A percentile compares a stretch with the other conserved stretches of the same genome.
phyloP scores from a whole-genome alignment of 2,329 filamentous ascomycete genomes.

The Fusarium sp. region DNA sequence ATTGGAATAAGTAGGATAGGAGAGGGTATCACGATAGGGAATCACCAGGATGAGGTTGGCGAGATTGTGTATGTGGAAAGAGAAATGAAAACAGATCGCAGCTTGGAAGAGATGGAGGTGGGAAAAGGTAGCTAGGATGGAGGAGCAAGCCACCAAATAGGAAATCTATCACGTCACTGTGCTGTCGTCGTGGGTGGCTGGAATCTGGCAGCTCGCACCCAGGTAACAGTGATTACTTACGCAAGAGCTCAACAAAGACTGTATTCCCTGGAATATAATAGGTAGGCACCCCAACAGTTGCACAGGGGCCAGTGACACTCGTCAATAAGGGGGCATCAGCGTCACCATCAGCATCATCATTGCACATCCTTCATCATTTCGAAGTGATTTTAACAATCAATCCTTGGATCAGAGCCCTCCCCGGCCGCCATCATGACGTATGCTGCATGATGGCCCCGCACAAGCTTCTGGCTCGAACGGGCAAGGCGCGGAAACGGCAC shows the following conservation, averaged over 20 bases:
- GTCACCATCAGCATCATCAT: constrained; percentile 43
- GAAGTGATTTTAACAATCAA: constrained; percentile 35
- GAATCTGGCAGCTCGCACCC: constrained; percentile 31
- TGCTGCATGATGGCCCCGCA: constrained; percentile 34
- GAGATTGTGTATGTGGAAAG: constrained; percentile 8
- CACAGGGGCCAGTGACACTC: constrained; percentile 18
- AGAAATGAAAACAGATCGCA: constrained; percentile 27
- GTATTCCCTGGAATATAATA: constrained; percentile 9
- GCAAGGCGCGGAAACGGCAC: constrained; percentile 29
- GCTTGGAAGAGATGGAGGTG: constrained; percentile 16
- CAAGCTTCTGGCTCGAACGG: constrained; percentile 43
- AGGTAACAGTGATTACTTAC: constrained; percentile 29
- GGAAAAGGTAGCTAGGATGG: constrained; percentile 18
- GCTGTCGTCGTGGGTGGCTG: constrained; percentile 41
- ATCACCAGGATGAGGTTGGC: constrained; percentile 10
- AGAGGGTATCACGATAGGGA: constrained; percentile 13
- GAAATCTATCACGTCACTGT: constrained; percentile 50
- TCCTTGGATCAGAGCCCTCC: constrained; percentile 37
- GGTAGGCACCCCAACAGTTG: constrained; percentile 8
- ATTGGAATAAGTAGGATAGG: background rate
- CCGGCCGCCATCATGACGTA: constrained; percentile 46
- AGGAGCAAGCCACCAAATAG: constrained; percentile 34
- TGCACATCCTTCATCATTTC: constrained; percentile 42
- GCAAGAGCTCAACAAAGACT: constrained; percentile 31
- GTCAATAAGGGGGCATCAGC: constrained; percentile 24